Evolutionary conservation across 768 basidiomycete genomes (phyloP).

Genomic region (Mycena galericulata): DNA sequence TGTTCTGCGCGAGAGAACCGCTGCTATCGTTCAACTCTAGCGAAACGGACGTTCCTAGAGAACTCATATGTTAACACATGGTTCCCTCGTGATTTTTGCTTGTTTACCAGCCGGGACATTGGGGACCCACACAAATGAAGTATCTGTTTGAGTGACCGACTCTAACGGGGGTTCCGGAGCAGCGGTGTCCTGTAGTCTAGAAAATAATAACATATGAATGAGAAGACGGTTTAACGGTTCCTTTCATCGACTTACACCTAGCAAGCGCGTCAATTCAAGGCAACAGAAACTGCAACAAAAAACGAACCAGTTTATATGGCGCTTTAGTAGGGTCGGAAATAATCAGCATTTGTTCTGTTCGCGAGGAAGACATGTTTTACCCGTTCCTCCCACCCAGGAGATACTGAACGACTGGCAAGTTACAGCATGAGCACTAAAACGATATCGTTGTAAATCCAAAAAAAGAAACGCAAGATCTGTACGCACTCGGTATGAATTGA

Average conservation of each 20-base stretch:
- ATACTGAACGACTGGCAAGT: constrained; percentile 23
- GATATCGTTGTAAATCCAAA: neutral
- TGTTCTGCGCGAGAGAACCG: constrained; percentile 9
- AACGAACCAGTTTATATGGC: constrained; percentile 20
- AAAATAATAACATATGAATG: neutral
- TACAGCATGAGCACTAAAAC: constrained; percentile 22
- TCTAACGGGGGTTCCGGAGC: neutral
- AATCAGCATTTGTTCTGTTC: neutral
- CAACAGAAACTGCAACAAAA: neutral
- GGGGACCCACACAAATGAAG: constrained; percentile 7
- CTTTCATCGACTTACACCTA: neutral
- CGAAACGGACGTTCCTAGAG: neutral
- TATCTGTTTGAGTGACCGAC: neutral
- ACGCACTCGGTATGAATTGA: constrained; percentile 25
- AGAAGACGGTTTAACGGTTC: neutral
- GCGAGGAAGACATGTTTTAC: neutral
- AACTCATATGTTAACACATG: neutral
- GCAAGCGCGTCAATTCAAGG: neutral
- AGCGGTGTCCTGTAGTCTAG: constrained; percentile 12
- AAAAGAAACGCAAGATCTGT: neutral
- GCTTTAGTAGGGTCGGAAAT: neutral
- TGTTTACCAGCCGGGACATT: constrained; percentile 21
- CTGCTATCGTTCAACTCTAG: constrained; percentile 18
- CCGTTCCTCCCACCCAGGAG: constrained; percentile 19
- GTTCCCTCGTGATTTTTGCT: neutral